Base-by-base conservation (phyloP, 2,329 filamentous ascomycete species). In the Alternaria hordeiaustralica region DNA sequence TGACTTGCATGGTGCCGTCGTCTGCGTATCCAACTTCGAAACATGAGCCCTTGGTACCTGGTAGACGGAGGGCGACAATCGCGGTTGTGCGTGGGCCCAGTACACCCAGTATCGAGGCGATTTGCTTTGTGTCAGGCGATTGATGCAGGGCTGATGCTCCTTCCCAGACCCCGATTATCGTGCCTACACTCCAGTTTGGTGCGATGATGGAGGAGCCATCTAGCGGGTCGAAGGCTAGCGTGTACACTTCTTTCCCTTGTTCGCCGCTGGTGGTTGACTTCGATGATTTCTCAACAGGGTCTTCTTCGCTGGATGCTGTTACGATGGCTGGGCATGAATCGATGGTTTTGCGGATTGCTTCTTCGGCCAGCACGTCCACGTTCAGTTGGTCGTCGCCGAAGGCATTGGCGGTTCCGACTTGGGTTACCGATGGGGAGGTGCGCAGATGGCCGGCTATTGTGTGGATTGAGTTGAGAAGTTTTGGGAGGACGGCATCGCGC, bases 291-390 rank as follows among this genome's bases (percentile, higher is more conserved):
- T 87, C 72, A 3, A 58, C 20, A 0, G 87, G 87, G 55, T 89
- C 87, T 71, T 90, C 88, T 72, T 90, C 88, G 73, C 87, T 89
- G 78, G 86, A 89, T 7, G 87, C 87, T 0, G 87, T 85, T 20
- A 85, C 75, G 10, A 89, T 79, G 2, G 85, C 87, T 0, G 81
- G 80, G 47, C 84, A 84, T 63, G 82, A 82, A 65, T 87, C 84
- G 63, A 87, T 86, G 8, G 84, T 83, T 0, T 84, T 84, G 18
- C 87, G 84, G 51, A 89, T 82, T 23, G 84, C 81, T 21, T 87
- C 80, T 70, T 89, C 87, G 8, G 87, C 82, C n/a, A 86, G 74
- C 60, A 85, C 86, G 68, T 88, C 86, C 64, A 89, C 86, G 36
- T 87, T 84, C 75, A 87, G 85, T 70, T 89, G 87, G 43, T 84